Conservation (phyloP, 2,329 filamentous ascomycete species). For the Aspergillus versicolor region DNA sequence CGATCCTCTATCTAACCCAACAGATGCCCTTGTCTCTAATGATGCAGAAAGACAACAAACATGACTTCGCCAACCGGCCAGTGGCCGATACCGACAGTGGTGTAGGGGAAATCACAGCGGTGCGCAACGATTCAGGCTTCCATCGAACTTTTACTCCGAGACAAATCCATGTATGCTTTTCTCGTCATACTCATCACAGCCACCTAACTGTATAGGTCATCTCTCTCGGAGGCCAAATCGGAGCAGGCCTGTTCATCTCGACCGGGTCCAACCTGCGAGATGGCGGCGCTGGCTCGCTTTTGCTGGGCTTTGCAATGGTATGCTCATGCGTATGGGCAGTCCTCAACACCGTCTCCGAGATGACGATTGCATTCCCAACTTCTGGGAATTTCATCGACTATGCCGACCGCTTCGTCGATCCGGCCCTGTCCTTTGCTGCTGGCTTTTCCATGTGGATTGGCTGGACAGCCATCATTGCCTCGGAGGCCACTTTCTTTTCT, state of each 20-base stretch:
- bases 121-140: not conserved
- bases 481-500: not conserved
- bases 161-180: constrained; percentile 3
- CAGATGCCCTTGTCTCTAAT: not conserved
- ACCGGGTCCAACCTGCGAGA: constrained; percentile 24
- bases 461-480: constrained; percentile 6
- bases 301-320: constrained; percentile 34
- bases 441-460: constrained; percentile 6
- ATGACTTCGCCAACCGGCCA: not conserved
- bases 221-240: constrained; percentile 13
- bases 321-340: constrained; percentile 33
- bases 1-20: not conserved
- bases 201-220: not conserved
- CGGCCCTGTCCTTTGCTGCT: constrained; percentile 8
- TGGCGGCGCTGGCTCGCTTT: constrained; percentile 32
- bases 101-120: not conserved
- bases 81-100: not conserved
- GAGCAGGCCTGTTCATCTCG: constrained; percentile 19
- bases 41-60: not conserved
- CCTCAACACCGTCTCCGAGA: constrained; percentile 34
- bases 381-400: constrained; percentile 10
- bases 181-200: not conserved
- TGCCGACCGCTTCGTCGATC: constrained; percentile 11
- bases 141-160: constrained; percentile 5
- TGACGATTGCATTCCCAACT: constrained; percentile 35